Base-by-base conservation (phyloP, 208 protist genomes). In the Crithidia expoeki region DNA sequence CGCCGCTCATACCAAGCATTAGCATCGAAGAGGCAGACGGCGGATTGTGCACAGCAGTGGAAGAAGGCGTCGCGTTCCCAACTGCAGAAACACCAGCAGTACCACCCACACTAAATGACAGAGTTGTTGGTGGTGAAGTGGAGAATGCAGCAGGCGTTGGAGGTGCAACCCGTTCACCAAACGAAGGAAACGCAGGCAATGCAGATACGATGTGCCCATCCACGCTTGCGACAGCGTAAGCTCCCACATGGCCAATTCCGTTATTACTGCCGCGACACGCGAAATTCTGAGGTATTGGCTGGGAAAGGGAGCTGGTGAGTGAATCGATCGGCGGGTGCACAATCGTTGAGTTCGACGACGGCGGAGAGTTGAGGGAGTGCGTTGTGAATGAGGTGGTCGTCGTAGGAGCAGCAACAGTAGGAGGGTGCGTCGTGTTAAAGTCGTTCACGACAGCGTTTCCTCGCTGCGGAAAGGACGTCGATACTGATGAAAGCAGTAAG, bases 291-390 rank as follows among this genome's bases (percentile, higher is more conserved):
- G 10, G 10, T 14, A 14, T 14, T 7, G 38, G 38, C 14, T 7
- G 38, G 38, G 38, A 44, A 14, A 44, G 38, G 38, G 38, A 17
- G 38, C 10, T 14, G 38, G n/a, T n/a, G n/a, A 23, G 7, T 7
- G 7, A 11, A 14, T 32, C 17, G 4, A n/a, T 38, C 11, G 51
- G 30, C 14, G 4, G 28, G 28, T 57, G 34, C 55, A n/a, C 5
- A 17, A 46, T 28, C 33, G 28, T 46, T 9, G 28, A 27, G 33
- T 25, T 60, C 4, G 28, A 28, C 19, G 57, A 28, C 3, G 57
- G 38, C 14, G 57, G 57, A 14, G 57, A 46, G 38, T 47, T 2
- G 11, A 62, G 38, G 12, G 57, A 62, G 57, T 62, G 50, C 27
- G 57, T 33, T 5, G 38, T 50, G 38, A 62, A 62, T 9, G 9